Percentiles rank a stretch among this genome's conserved stretches.
phyloP scores from a whole-genome alignment of 1,284 basidiomycete genomes.

The Rhodotorula sp. region DNA sequence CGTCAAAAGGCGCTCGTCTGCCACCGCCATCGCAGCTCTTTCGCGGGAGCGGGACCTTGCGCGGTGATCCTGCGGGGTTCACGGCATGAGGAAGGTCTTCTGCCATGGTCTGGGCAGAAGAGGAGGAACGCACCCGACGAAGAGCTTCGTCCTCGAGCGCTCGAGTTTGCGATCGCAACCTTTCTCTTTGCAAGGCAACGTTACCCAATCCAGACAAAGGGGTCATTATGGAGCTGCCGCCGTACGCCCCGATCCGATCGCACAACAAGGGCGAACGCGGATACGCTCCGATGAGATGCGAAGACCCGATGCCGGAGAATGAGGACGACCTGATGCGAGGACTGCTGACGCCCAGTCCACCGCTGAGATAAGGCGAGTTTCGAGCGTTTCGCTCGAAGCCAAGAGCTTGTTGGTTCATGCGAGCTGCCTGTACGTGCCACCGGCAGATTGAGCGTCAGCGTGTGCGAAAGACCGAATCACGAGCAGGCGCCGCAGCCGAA shows the following conservation, averaged over 20 bases:
- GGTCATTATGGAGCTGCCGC: not conserved
- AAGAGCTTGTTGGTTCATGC: not conserved
- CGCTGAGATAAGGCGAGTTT: not conserved
- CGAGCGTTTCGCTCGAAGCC: not conserved
- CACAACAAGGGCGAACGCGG: not conserved
- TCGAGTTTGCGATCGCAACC: slow-evolving; percentile 6
- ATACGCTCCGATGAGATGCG: not conserved
- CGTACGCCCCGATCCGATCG: not conserved
- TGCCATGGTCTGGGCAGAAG: not conserved
- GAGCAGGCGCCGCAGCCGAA: too few species aligned
- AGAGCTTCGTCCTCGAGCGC: slow-evolving; percentile 14
- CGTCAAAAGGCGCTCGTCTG: slow-evolving; percentile 6
- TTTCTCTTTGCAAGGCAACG: not conserved
- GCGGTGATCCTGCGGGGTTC: not conserved
- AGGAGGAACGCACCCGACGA: slow-evolving; percentile 3
- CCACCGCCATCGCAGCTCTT: slow-evolving; percentile 7
- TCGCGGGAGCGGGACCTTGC: not conserved
- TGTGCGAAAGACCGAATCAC: too few species aligned
- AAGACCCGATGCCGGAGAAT: slow-evolving; percentile 5
- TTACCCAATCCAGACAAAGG: not conserved
- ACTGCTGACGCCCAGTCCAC: not conserved
- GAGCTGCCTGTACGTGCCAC: not conserved
- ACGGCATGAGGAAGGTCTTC: too few species aligned
- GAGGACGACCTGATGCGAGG: slow-evolving; percentile 14
- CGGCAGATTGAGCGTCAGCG: not conserved